Evolutionary conservation across 257 asterid species (phyloP), one percentile per base, ranked within the genome.

Genomic region (Solanum appendiculatum): DNA sequence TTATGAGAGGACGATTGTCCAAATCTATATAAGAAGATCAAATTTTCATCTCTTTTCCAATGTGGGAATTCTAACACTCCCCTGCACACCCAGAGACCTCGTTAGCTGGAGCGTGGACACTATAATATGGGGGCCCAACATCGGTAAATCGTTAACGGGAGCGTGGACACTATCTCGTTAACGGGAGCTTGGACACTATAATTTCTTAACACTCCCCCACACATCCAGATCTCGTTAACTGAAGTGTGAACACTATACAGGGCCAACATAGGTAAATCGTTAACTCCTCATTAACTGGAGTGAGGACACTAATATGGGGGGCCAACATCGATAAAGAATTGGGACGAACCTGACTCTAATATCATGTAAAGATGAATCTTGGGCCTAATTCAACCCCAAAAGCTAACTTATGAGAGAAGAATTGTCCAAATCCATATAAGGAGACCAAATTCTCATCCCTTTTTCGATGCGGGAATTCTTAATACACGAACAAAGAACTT

Each of bases 141-240:
- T n/a, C n/a, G n/a, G n/a, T n/a, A n/a, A n/a, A n/a, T n/a, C 0
- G 1, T 51, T 51, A 51, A 16, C 60, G 18, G 1, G 2, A 54
- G 63, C 4, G 10, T 6, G 63, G 18, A 54, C n/a, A 54, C 4
- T 18, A 7, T n/a, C 63, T 54, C 10, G 63, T 54, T 54, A 6
- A 18, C 60, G 18, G 1, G 2, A 54, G 63, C 4, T 4, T 6
- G 63, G 18, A 54, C n/a, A 54, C 4, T 18, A 2, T 54, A 18
- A 0, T 18, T 54, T 54, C 63, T 54, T 54, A 54, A 54, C 4
- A 54, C 1, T 54, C n/a, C 3, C 0, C n/a, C 4, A 0, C 4
- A 18, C n/a, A 54, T 6, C 2, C 0, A 54, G 2, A 7, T n/a
- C 63, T 54, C 10, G 63, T 54, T 54, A 6, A 18, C 60, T 51